Evolutionary conservation across 306 rosid species (phyloP), one percentile per base, ranked within the genome.

Genomic region (Carpinus fangiana): DNA sequence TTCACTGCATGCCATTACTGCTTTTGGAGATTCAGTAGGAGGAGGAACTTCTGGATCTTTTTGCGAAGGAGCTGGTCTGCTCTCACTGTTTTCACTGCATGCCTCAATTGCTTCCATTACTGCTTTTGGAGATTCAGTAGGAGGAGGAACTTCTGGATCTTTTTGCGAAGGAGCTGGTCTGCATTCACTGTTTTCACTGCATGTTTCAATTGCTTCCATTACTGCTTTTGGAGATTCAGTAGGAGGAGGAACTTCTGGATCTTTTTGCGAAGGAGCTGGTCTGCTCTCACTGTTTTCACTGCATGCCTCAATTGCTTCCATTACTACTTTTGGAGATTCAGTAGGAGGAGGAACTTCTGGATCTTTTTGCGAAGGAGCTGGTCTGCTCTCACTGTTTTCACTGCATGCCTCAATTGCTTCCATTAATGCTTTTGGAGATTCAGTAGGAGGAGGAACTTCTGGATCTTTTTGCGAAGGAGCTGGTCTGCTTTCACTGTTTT

Each of bases 361-460:
- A 38, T 38, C 43, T 38, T 38, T 38, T 38, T 38, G 43, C 6
- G 5, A 38, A 38, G 43, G 43, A 38, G 6, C 43, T 38, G 43
- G 6, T 38, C 43, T 38, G 43, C 3, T 38, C 4, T 38, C 43
- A 38, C 3, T 38, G 3, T 21, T 12, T 76, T 56, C 79, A 68
- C 14, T 78, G 62, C 61, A 57, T 26, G 10, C 56, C 54, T 84
- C 90, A 53, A 31, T 72, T 47, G 86, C 38, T 66, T 71, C 79
- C 28, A 20, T 31, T 38, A 31, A 74, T 77, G 81, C 72, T 43
- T 46, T 57, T 76, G 74, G 80, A 85, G 83, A 78, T 43, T 66
- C 78, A 59, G 72, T 86, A 52, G 53, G 52, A 56, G 54, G 65
- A 78, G n/a, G 54, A 75, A 65, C 81, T 76, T 81, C 89, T 38